Evolutionary conservation across 108 stramenopile species (phyloP), one percentile per base, ranked within the genome.

Genomic region (Nitzschia sp.): DNA sequence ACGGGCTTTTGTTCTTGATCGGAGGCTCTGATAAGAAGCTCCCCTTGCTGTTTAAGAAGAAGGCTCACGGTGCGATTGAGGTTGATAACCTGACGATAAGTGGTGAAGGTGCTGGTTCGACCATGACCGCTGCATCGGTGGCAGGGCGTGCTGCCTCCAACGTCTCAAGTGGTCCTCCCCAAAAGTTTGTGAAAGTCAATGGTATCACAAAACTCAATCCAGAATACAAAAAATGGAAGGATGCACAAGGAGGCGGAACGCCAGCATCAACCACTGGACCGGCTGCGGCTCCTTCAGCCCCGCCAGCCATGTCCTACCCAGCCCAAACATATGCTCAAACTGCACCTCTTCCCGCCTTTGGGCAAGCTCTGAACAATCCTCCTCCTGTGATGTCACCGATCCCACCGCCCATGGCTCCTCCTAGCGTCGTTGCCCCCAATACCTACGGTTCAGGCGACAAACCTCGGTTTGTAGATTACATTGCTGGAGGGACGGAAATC

Each of bases 391-490:
- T 57, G 28, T 29, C 62, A 48, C 48, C 66, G 6, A 25, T 61
- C 25, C 58, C 60, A 2, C n/a, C 32, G 3, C 47, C 47, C 50
- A 32, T 52, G 29, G 34, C 53, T 46, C 25, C 70, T 0, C 38
- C 32, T 25, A 2, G 2, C 21, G 21, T 35, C 0, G 34, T 15
- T 4, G 53, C 31, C 26, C 8, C 8, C 11, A 45, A 3, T 58
- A 29, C 26, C 16, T 34, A 31, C 16, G 17, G 25, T 22, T 25
- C 9, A 13, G 57, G 57, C 11, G 13, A 58, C 23, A 67, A 45
- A 17, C 84, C 89, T 17, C 67, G 59, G 1, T 90, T 90, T 75
- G 80, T 87, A 4, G 89, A 90, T 47, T 90, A 90, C 46, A 55
- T 90, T 30, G 68, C 56, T 0, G 89, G 89, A 1, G 84, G 86